Evolutionary conservation across 805 yeast genomes (phyloP).

Genomic region (Nakazawaea wyomingensis): DNA sequence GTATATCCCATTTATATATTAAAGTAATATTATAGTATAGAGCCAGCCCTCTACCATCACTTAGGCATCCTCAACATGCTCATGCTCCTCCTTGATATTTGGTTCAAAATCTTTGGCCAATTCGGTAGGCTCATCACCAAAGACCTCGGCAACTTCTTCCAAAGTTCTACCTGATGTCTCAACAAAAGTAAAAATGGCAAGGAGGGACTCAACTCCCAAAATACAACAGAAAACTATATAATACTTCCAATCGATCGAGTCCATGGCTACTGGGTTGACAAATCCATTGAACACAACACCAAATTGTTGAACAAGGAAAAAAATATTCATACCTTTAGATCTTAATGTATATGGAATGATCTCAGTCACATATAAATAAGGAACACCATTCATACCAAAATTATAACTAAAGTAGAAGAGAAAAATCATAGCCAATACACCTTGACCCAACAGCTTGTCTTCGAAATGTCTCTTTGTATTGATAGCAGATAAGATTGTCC

Average conservation of each 20-base stretch:
- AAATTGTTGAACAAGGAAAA: conserved; percentile 15
- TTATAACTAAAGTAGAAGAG: conserved; percentile 36
- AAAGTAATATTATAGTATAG: too few relatives aligned
- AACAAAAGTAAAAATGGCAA: conserved; percentile 27
- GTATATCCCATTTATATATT: too few relatives aligned
- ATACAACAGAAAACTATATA: conserved; percentile 30
- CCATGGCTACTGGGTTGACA: conserved; percentile 32
- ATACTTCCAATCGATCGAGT: conserved; percentile 31
- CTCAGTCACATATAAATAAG: conserved; percentile 40
- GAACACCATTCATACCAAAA: conserved; percentile 40
- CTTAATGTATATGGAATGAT: conserved; percentile 26
- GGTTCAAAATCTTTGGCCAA: neutral
- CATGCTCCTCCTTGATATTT: neutral
- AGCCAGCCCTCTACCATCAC: neutral
- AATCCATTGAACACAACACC: conserved; percentile 18
- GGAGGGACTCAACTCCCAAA: conserved; percentile 23
- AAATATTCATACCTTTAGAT: conserved; percentile 20
- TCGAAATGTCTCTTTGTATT: conserved; percentile 35
- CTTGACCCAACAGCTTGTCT: conserved; percentile 35
- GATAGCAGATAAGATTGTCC: conserved; percentile 43
- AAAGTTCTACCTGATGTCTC: conserved; percentile 35
- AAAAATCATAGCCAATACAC: conserved; percentile 49
- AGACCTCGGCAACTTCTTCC: conserved; percentile 31
- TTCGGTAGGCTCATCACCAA: conserved; percentile 10
- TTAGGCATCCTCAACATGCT: neutral